Conservation (phyloP, 352 stramenopile species). For the Plasmopara muralis region DNA sequence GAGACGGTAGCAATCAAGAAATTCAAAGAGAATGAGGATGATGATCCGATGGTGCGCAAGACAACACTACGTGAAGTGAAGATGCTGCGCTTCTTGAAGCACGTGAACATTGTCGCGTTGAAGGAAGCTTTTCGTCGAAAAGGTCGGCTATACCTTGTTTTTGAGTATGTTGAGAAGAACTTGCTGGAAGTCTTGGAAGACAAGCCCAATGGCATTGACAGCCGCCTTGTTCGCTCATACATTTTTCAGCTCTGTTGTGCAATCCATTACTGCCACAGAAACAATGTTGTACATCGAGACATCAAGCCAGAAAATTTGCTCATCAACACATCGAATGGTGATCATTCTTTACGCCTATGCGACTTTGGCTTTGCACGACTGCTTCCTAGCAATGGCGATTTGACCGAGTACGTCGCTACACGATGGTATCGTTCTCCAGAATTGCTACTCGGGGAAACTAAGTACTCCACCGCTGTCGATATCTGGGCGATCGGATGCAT, state of each 20-base stretch:
- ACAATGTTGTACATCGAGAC: slow-evolving; percentile 97
- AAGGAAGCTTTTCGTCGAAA: slow-evolving; percentile 98
- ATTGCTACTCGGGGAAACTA: slow-evolving; percentile 97
- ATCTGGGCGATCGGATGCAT: slow-evolving; percentile 97
- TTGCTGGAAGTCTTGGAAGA: slow-evolving; percentile 93
- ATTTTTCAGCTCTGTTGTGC: slow-evolving; percentile 97
- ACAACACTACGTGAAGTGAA: slow-evolving; percentile 95
- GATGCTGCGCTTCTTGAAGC: slow-evolving; percentile 97
- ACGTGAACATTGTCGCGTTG: slow-evolving; percentile 97
- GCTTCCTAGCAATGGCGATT: slow-evolving; percentile 77
- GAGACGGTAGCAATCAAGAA: slow-evolving; percentile 99
- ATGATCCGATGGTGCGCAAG: slow-evolving; percentile 90
- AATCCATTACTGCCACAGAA: slow-evolving; percentile 95
- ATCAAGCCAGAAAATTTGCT: slow-evolving; percentile 99
- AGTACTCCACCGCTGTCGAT: slow-evolving; percentile 96
- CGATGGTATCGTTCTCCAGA: slow-evolving; percentile 98
- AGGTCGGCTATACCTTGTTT: slow-evolving; percentile 94
- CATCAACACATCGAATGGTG: slow-evolving; percentile 90
- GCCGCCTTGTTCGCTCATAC: slow-evolving; percentile 95
- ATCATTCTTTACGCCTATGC: slow-evolving; percentile 96
- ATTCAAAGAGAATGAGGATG: slow-evolving; percentile 91
- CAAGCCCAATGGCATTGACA: slow-evolving; percentile 79
- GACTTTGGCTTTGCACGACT: slow-evolving; percentile 96
- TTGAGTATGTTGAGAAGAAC: slow-evolving; percentile 98
- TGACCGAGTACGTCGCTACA: slow-evolving; percentile 98